Percentiles rank a stretch among this genome's conserved stretches.
phyloP scores from a whole-genome alignment of 768 basidiomycete species.

The Pleurotus giganteus region DNA sequence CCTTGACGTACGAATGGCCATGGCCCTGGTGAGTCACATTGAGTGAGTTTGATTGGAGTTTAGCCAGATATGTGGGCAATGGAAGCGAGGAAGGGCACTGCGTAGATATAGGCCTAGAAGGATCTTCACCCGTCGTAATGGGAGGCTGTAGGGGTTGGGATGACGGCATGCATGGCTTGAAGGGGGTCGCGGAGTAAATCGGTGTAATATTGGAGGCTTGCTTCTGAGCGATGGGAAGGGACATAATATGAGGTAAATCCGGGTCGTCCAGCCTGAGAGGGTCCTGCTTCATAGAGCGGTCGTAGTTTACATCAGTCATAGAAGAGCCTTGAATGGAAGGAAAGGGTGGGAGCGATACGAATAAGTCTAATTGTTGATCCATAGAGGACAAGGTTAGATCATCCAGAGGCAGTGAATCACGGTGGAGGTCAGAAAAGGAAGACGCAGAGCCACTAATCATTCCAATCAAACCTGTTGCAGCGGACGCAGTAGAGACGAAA shows the following conservation, averaged over 20 bases:
- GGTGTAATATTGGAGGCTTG: too few species aligned
- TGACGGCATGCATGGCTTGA: background rate
- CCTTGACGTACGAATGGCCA: background rate
- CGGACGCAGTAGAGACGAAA: background rate
- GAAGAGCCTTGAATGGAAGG: background rate
- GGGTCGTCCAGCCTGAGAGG: background rate
- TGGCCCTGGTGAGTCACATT: slow-evolving; percentile 4
- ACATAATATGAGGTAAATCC: background rate
- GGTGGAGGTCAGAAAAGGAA: background rate
- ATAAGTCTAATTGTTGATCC: background rate
- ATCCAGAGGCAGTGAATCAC: background rate
- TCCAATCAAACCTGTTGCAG: background rate
- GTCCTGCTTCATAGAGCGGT: background rate
- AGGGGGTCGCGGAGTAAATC: background rate
- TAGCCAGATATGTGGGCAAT: slow-evolving; percentile 2
- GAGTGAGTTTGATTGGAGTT: background rate
- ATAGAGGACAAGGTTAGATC: background rate
- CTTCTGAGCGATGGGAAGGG: too few species aligned
- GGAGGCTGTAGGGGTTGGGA: background rate
- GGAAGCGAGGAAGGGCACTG: background rate
- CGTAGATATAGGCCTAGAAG: background rate
- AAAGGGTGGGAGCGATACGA: background rate
- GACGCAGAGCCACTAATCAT: background rate
- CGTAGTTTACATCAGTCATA: background rate
- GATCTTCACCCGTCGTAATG: background rate